Base-by-base conservation (phyloP, 345 rosid species). In the Ceriops zippeliana region DNA sequence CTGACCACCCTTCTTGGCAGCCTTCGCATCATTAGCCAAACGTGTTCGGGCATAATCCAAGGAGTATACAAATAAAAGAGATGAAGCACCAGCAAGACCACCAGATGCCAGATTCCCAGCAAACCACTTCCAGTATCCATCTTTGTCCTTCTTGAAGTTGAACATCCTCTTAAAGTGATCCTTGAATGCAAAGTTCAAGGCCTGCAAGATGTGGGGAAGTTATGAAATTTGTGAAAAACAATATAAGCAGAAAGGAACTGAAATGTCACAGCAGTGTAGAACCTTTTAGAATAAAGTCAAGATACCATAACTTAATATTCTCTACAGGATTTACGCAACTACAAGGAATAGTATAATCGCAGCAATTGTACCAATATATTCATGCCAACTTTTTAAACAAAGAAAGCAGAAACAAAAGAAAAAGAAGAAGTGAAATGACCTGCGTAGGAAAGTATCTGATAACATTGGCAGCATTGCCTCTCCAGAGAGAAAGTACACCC, bases 41-140 rank as follows among this genome's bases (percentile, higher is more conserved):
- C 97, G 96, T 15, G 97, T 91, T 66, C 97, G 89, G 32, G 97
- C 96, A 73, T 85, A 91, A 67, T 91, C 96, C 79, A 91, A 80
- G 34, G 97, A 89, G 79, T 91, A 91, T 4, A 91, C 97, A 65
- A 91, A 89, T 15, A 91, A 83, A 47, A 86, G 89, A 69, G 96
- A 91, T 38, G 97, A 81, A 13, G 97, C 97, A 78, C 97, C 97
- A 76, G 97, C 97, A 46, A 88, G 90, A 61, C 97, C 97, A 28
- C 97, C 97, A 21, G 97, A 91, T 2, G 79, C 97, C 82, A 91
- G 80, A 80, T 91, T 91, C 34, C 96, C 97, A 22, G 89, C 97
- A 79, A 91, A 91, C 97, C 97, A 91, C 35, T 85, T 89, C 97
- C 97, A 91, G 74, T 91, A 91, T 62, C 96, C 96, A 78, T 88